Conservation (phyloP, 2,329 filamentous ascomycete genomes). For the Hymenoscyphus fraxineus region DNA sequence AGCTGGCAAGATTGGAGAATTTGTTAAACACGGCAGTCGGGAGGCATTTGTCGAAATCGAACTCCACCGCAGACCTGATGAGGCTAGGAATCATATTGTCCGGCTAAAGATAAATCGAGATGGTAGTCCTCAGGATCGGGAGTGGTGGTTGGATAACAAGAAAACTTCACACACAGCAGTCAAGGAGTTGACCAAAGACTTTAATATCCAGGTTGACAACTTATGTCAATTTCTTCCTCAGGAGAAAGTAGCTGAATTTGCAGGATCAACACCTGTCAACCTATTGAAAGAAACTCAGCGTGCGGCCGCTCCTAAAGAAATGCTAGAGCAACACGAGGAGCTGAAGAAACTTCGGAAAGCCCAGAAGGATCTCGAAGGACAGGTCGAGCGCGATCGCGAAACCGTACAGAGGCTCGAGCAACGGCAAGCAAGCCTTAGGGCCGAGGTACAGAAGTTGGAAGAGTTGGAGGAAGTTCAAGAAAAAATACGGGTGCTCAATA, state of each 20-base stretch:
- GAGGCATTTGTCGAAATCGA: slow-evolving; percentile 88
- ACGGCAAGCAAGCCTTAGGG: slow-evolving; percentile 69
- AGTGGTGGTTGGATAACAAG: slow-evolving; percentile 73
- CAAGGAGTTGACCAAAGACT: slow-evolving; percentile 60
- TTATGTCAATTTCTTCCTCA: slow-evolving; percentile 96
- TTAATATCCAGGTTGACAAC: slow-evolving; percentile 95
- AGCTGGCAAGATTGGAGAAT: slow-evolving; percentile 79
- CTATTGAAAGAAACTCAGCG: slow-evolving; percentile 82
- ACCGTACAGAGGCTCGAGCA: slow-evolving; percentile 63
- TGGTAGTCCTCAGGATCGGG: slow-evolving; percentile 62
- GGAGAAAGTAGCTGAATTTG: slow-evolving; percentile 93
- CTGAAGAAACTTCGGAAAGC: slow-evolving; percentile 68
- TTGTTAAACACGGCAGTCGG: slow-evolving; percentile 82
- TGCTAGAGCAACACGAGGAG: slow-evolving; percentile 72
- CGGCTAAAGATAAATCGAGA: slow-evolving; percentile 74
- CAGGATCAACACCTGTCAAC: slow-evolving; percentile 74
- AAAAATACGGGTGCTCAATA: slow-evolving; percentile 61
- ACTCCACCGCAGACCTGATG: slow-evolving; percentile 61
- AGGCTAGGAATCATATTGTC: slow-evolving; percentile 66
- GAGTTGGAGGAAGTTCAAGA: slow-evolving; percentile 68
- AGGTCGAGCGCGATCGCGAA: slow-evolving; percentile 57
- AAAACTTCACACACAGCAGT: slow-evolving; percentile 60
- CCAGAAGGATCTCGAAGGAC: slow-evolving; percentile 60
- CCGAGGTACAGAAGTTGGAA: slow-evolving; percentile 77
- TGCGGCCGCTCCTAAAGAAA: slow-evolving; percentile 77